phyloP scores from a whole-genome alignment of 768 basidiomycete genomes.

The Calvatia gigantea region DNA sequence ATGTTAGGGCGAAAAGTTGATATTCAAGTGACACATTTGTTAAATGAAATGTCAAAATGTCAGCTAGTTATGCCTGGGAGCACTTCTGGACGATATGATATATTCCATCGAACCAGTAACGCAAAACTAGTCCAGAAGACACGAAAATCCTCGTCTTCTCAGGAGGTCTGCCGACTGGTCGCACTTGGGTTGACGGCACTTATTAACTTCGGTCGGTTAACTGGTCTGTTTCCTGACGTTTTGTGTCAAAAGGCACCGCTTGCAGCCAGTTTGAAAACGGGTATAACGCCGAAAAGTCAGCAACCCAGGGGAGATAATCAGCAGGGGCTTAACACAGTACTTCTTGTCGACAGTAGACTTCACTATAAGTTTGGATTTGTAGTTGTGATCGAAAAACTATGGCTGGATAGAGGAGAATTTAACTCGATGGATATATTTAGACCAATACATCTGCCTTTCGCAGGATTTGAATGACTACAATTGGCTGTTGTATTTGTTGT shows the following conservation, averaged over 20 bases:
- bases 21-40: not conserved
- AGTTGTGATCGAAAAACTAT: too few species aligned
- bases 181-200: not conserved
- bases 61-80: not conserved
- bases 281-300: too few species aligned
- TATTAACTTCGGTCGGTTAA: not conserved
- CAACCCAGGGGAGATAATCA: too few species aligned
- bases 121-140: not conserved
- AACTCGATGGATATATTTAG: too few species aligned
- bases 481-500: too few species aligned
- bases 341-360: not conserved
- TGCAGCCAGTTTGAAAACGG: not conserved
- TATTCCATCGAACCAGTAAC: not conserved
- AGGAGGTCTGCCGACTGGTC: not conserved
- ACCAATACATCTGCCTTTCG: too few species aligned
- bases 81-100: not conserved
- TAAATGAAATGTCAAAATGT: not conserved
- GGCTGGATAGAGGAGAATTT: too few species aligned
- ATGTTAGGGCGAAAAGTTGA: too few species aligned
- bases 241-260: not conserved
- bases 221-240: constrained; percentile 2
- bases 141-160: not conserved
- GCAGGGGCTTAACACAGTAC: not conserved
- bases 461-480: too few species aligned
- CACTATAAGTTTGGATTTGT: too few species aligned